These are phyloP conservation scores for Populus hybrid DNA, from an alignment of 441 rosid genomes.

Conservation along the genomic window DNA sequence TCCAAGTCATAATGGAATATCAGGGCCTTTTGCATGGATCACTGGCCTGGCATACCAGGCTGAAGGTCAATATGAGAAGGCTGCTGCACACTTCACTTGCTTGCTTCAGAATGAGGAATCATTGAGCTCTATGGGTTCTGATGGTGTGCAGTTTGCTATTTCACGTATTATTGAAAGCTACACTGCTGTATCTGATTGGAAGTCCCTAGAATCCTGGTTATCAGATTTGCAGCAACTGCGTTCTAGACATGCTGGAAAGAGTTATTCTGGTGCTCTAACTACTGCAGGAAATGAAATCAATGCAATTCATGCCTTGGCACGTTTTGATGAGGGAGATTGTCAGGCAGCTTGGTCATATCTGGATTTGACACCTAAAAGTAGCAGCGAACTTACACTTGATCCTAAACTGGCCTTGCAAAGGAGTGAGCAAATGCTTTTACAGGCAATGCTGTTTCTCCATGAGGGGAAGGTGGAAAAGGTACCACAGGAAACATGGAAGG, in stretches of 20 bases:
- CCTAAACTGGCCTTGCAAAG: constrained; percentile 91
- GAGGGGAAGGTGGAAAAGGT: constrained; percentile 78
- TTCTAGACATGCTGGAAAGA: constrained; percentile 92
- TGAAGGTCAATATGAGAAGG: constrained; percentile 79
- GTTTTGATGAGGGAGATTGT: constrained; percentile 87
- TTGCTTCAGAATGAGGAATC: constrained; percentile 81
- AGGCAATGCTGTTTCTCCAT: constrained; percentile 72
- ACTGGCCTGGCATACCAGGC: constrained; percentile 90
- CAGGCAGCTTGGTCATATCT: constrained; percentile 90
- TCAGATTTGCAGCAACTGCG: constrained; percentile 87
- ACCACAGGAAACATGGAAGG: constrained; percentile 67
- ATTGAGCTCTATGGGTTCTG: constrained; percentile 82
- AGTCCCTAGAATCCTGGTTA: constrained; percentile 82
- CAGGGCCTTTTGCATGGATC: constrained; percentile 67
- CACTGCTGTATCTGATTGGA: constrained; percentile 93
- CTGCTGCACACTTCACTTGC: constrained; percentile 81
- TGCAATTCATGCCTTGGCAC: constrained; percentile 90
- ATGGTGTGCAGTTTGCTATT: constrained; percentile 86
- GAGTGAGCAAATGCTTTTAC: constrained; percentile 99
- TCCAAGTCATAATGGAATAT: constrained; percentile 36
- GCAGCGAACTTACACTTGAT: constrained; percentile 89
- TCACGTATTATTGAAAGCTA: constrained; percentile 89
- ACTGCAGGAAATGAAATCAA: constrained; percentile 94
- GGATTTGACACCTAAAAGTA: constrained; percentile 94
- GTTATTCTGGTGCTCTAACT: constrained; percentile 93